These are phyloP conservation scores for Alloteropsis angusta DNA, from an alignment of 202 grass and related monocot species.

Conservation along the genomic window DNA sequence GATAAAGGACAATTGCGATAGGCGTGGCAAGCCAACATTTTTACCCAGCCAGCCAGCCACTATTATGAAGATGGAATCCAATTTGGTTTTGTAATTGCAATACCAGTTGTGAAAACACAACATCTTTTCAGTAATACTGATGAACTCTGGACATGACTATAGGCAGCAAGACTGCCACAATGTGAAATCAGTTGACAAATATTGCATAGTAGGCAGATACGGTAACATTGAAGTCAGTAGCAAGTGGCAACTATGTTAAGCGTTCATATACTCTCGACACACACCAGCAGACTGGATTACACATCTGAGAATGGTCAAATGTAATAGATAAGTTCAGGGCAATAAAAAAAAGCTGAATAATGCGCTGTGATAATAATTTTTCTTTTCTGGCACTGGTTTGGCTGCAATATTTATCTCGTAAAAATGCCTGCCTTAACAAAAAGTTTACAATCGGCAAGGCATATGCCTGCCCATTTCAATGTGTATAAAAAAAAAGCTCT, in stretches of 20 bases:
- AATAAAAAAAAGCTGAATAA: neutral
- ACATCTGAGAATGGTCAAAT: neutral
- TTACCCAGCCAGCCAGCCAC: neutral
- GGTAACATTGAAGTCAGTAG: neutral
- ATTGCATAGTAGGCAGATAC: neutral
- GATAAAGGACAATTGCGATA: neutral
- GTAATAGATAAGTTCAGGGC: neutral
- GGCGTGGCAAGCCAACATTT: neutral
- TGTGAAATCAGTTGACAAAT: neutral
- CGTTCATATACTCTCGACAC: neutral
- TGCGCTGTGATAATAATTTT: neutral
- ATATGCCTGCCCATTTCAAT: neutral
- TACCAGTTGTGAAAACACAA: neutral
- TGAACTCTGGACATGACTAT: neutral
- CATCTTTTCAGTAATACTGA: neutral
- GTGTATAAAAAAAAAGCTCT: neutral
- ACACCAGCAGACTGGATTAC: neutral
- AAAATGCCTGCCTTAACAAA: neutral
- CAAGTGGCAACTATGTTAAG: neutral
- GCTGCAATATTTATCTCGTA: neutral
- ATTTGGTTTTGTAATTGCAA: neutral
- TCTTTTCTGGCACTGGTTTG: conserved; percentile 4
- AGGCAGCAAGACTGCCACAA: neutral
- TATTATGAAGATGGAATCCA: neutral
- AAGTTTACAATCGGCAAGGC: neutral